Conservation (phyloP, 495 filamentous ascomycete genomes). For the Penicillium macrosclerotiorum region DNA sequence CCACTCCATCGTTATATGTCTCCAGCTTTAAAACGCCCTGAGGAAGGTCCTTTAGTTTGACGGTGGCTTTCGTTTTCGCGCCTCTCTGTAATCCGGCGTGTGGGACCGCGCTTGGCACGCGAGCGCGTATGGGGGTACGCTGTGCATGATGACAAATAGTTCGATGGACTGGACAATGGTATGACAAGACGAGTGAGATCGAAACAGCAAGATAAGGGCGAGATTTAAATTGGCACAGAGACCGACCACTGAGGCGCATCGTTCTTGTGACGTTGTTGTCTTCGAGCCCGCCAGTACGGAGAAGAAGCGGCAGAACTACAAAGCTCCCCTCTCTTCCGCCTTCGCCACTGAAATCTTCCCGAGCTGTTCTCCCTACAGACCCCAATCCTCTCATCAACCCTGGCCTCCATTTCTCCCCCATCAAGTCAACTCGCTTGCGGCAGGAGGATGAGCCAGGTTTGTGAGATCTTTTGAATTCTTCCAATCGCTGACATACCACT, state of each 20-base stretch:
- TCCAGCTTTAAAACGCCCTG: constrained; percentile 55
- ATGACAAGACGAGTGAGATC: neutral
- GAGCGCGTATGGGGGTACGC: constrained; percentile 20
- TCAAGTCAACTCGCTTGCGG: constrained; percentile 30
- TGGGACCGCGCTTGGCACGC: constrained; percentile 11
- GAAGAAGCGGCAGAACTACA: constrained; percentile 19
- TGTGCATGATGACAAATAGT: constrained; percentile 36
- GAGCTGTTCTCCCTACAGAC: constrained; percentile 21
- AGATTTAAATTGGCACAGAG: constrained; percentile 8
- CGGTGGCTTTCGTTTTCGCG: constrained; percentile 53
- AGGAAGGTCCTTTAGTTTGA: constrained; percentile 63
- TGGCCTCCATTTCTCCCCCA: constrained; percentile 30
- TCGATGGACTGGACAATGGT: constrained; percentile 25
- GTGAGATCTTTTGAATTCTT: constrained; percentile 31
- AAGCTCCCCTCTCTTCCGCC: constrained; percentile 35
- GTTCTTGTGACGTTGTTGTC: constrained; percentile 13
- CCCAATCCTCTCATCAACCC: constrained; percentile 21
- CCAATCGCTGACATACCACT: constrained; percentile 20
- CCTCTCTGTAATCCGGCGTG: constrained; percentile 25
- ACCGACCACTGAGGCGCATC: constrained; percentile 24
- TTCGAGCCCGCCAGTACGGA: neutral
- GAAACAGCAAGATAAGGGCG: neutral
- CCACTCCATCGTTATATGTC: constrained; percentile 40
- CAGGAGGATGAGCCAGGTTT: constrained; percentile 45
- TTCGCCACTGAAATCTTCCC: constrained; percentile 46